A percentile compares a stretch with the other conserved stretches of the same genome.
Conservation (phyloP, 2,329 filamentous ascomycete genomes). For the Truncatella angustata region DNA sequence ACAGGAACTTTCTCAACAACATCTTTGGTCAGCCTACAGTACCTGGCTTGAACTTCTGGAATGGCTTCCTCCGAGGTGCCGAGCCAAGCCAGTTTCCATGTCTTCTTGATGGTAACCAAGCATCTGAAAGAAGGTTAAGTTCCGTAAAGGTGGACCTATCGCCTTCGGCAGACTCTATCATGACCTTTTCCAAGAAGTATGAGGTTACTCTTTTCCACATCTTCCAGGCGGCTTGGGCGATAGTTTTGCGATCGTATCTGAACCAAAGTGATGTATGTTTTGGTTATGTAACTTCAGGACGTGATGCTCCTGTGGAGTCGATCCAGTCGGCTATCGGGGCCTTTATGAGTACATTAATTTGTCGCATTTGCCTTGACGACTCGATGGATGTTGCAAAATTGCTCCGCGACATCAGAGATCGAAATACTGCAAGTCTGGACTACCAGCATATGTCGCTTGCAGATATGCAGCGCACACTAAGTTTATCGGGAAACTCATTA, state of each 20-base stretch:
- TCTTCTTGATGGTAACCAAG: constrained; percentile 1
- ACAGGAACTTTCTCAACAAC: constrained; percentile 16
- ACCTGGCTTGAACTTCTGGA: constrained; percentile 25
- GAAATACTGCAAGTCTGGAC: constrained; percentile 2
- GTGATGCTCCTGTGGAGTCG: constrained; percentile 47
- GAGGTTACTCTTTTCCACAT: constrained; percentile 35
- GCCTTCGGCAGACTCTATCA: constrained; percentile 15
- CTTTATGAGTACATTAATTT: constrained; percentile 56
- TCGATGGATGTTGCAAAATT: not conserved
- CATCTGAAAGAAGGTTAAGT: constrained; percentile 13
- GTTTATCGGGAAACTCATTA: constrained; percentile 1
- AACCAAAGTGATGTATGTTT: constrained; percentile 10
- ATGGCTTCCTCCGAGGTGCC: constrained; percentile 18
- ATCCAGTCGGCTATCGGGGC: constrained; percentile 49
- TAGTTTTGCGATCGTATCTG: constrained; percentile 8
- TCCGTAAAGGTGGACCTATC: constrained; percentile 11
- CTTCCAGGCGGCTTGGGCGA: constrained; percentile 9
- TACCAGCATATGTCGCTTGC: constrained; percentile 10
- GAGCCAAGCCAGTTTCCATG: constrained; percentile 25
- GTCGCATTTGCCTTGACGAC: constrained; percentile 32
- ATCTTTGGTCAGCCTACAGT: constrained; percentile 14
- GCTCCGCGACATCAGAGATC: not conserved
- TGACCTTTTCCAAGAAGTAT: constrained; percentile 34
- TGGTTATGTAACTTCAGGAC: constrained; percentile 47
- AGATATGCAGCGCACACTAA: constrained; percentile 1